These are phyloP conservation scores for Cucumis melo DNA, from an alignment of 306 rosid genomes.

Conservation along the genomic window DNA sequence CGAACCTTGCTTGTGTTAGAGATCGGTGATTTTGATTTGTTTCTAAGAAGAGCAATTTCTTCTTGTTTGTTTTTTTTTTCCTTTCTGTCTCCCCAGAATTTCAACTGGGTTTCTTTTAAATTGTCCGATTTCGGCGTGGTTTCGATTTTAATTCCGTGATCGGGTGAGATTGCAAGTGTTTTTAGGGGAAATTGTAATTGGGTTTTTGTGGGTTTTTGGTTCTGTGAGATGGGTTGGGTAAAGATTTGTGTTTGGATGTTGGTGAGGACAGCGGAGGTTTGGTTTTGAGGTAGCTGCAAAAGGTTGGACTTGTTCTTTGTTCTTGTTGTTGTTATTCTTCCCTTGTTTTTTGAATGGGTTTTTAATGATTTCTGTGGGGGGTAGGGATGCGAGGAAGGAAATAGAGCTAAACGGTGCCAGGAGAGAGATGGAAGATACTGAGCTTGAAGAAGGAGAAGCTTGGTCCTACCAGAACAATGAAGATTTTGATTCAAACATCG, in stretches of 20 bases:
- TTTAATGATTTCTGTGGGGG: slow-evolving; percentile 64
- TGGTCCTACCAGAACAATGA: slow-evolving; percentile 57
- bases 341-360: background rate
- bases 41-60: background rate
- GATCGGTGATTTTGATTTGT: slow-evolving; percentile 4
- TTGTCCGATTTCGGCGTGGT: slow-evolving; percentile 15
- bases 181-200: slow-evolving; percentile 11
- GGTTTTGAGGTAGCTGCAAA: slow-evolving; percentile 32
- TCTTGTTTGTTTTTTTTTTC: background rate
- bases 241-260: slow-evolving; percentile 23
- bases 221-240: slow-evolving; percentile 26
- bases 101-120: background rate
- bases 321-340: background rate
- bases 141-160: slow-evolving; percentile 23
- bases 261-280: slow-evolving; percentile 30
- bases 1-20: background rate
- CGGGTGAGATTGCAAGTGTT: slow-evolving; percentile 28
- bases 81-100: background rate
- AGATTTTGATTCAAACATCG: slow-evolving; percentile 54
- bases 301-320: slow-evolving; percentile 1
- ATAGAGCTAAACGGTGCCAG: slow-evolving; percentile 41
- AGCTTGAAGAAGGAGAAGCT: slow-evolving; percentile 98
- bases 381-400: slow-evolving; percentile 74
- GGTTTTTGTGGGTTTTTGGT: slow-evolving; percentile 16
- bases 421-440: slow-evolving; percentile 73